These are phyloP conservation scores for Chlorella sp. DNA, from an alignment of 139 green algal species.

Conservation along the genomic window DNA sequence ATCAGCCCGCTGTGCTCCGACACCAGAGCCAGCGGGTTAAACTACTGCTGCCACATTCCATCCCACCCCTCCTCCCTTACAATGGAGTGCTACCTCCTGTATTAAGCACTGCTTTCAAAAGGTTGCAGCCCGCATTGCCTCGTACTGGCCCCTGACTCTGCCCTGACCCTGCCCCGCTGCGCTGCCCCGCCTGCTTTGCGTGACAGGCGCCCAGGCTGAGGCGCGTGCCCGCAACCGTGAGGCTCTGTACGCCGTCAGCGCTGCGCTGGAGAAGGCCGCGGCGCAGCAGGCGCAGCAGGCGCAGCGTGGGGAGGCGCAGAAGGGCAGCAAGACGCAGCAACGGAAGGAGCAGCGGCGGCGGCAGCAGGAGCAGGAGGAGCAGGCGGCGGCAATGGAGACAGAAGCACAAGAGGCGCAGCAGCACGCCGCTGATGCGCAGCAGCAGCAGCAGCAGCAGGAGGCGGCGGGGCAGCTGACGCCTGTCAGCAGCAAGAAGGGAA, in stretches of 20 bases:
- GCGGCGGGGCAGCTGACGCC: background rate
- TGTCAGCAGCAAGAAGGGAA: constrained; percentile 1
- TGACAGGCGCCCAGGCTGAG: constrained; percentile 51
- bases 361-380: constrained; percentile 22
- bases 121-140: background rate
- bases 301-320: background rate
- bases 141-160: background rate
- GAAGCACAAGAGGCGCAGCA: background rate
- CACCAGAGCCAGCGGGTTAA: constrained; percentile 44
- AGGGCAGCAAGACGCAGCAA: background rate
- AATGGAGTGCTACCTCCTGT: background rate
- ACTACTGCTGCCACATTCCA: constrained; percentile 39
- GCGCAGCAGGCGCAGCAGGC: background rate
- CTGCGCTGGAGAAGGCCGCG: constrained; percentile 58
- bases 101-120: background rate
- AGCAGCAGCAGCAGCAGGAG: constrained; percentile 7
- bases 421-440: background rate
- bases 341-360: constrained; percentile 1
- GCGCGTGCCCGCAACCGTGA: constrained; percentile 66
- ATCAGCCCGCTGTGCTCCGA: constrained; percentile 36
- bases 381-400: constrained; percentile 15
- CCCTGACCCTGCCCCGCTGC: background rate
- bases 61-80: background rate
- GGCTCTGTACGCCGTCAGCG: constrained; percentile 69
- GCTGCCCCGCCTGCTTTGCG: background rate